Percentiles rank a stretch among this genome's conserved stretches.
Evolutionary conservation across 1,284 basidiomycete genomes (phyloP).

Genomic region (Gymnopus androsaceus): DNA sequence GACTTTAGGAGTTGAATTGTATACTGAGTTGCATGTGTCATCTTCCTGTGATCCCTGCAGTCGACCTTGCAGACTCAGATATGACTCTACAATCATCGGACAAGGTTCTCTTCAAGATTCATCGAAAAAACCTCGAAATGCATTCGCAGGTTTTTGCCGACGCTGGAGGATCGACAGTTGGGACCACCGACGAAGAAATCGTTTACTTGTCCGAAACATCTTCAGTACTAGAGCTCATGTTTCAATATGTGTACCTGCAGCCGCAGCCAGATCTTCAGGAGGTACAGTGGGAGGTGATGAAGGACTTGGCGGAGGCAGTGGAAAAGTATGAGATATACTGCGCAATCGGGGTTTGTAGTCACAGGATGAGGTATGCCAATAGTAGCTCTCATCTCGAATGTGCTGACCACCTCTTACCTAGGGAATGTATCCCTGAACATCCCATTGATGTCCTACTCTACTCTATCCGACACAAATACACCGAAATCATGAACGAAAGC

Average conservation of each 20-base stretch:
- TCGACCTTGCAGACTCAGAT: constrained; percentile 20
- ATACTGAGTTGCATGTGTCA: not conserved
- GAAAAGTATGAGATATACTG: constrained; percentile 35
- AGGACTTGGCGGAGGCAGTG: constrained; percentile 29
- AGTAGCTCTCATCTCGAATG: not conserved
- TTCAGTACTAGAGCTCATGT: constrained; percentile 24
- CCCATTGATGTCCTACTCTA: constrained; percentile 18
- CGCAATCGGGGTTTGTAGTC: constrained; percentile 28
- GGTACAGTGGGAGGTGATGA: constrained; percentile 19
- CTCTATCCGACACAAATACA: constrained; percentile 17
- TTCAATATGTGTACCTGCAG: constrained; percentile 29
- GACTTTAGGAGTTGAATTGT: not conserved
- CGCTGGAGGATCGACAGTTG: constrained; percentile 15
- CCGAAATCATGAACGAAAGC: constrained; percentile 18
- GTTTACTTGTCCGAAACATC: constrained; percentile 25
- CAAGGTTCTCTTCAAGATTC: constrained; percentile 24
- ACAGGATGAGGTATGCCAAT: constrained; percentile 18
- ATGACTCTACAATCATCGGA: constrained; percentile 27
- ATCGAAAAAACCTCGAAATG: constrained; percentile 27
- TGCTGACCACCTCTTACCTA: not conserved
- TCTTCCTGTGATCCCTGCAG: constrained; percentile 3
- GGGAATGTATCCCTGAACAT: constrained; percentile 16
- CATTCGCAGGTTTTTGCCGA: constrained; percentile 28
- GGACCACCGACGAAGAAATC: constrained; percentile 15
- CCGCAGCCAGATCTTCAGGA: constrained; percentile 20